Base-by-base conservation (phyloP, 345 rosid species). In the Turnera subulata region DNA sequence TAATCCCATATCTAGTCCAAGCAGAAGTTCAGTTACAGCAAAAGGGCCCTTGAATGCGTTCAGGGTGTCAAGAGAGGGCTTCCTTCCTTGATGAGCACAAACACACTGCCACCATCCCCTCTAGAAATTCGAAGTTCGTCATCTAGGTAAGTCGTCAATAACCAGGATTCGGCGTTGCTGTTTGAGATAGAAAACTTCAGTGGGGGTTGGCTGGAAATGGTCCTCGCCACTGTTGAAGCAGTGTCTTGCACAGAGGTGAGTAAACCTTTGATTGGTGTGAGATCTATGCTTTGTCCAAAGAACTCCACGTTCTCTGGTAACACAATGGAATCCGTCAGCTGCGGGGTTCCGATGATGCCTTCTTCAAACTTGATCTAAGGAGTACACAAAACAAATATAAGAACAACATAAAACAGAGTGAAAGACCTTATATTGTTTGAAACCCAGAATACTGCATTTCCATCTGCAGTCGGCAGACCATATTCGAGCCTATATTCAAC, bases 291-390 rank as follows among this genome's bases (percentile, higher is more conserved):
- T 55, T 88, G 98, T n/a, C 98, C 98, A 9, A 92, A 61, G 56
- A 92, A 76, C 32, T 88, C 89, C 1, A 88, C 85, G 53, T 73
- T 81, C 61, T 88, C 98, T 0, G 95, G 98, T 25, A 91, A 62
- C 24, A 81, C 95, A 45, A 91, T 71, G 13, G 95, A 91, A 68
- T 88, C 96, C 0, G 92, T 92, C 64, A 88, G 76, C 77, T 79
- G 89, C 54, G 98, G 98, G 46, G 98, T 92, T 25, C 95, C 98
- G 25, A 91, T 91, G 18, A 91, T 29, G 21, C 98, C 96, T 73
- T 91, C 95, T 62, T 86, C 87, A 2, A 92, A 89, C 74, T 83
- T 92, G 68, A 92, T 84, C 98, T 92, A 37, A 42, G 13, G 4
- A 15, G 54, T 7, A 22, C 6, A 50, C n/a, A 23, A 12, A 50